phyloP scores from a whole-genome alignment of 345 rosid genomes.

The Hibiscus syriacus region DNA sequence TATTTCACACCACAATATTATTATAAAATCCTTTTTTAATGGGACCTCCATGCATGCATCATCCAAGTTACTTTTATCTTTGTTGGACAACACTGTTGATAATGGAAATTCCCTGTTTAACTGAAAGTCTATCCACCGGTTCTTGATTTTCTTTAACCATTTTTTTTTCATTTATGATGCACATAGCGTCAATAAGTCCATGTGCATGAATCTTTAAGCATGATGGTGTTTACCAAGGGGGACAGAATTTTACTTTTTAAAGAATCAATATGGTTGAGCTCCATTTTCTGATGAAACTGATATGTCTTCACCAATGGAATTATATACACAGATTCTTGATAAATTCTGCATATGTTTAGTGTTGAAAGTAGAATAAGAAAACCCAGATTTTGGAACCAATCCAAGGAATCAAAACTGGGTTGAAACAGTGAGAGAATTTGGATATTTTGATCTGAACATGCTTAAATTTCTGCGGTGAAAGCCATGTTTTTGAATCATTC shows the following conservation, averaged over 20 bases:
- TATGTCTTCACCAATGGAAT: background rate
- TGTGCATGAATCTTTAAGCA: background rate
- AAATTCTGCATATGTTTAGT: background rate
- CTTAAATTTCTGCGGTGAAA: background rate
- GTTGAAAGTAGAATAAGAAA: background rate
- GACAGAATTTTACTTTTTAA: background rate
- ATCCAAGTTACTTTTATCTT: background rate
- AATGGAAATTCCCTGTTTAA: conserved; percentile 16
- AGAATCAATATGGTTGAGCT: background rate
- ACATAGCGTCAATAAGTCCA: background rate
- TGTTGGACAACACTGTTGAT: conserved; percentile 2
- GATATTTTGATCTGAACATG: background rate
- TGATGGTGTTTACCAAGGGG: background rate
- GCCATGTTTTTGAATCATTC: background rate
- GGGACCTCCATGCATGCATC: conserved; percentile 22
- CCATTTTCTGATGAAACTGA: background rate
- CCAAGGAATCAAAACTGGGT: no score
- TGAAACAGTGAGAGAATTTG: background rate
- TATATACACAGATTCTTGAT: background rate
- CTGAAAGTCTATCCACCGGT: background rate
- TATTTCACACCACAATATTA: no score
- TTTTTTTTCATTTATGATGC: background rate
- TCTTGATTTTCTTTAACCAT: background rate
- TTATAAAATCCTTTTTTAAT: background rate
- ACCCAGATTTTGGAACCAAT: no score